Base-by-base conservation (phyloP, 768 basidiomycete species). In the Chalciporus pseudorubinellus region DNA sequence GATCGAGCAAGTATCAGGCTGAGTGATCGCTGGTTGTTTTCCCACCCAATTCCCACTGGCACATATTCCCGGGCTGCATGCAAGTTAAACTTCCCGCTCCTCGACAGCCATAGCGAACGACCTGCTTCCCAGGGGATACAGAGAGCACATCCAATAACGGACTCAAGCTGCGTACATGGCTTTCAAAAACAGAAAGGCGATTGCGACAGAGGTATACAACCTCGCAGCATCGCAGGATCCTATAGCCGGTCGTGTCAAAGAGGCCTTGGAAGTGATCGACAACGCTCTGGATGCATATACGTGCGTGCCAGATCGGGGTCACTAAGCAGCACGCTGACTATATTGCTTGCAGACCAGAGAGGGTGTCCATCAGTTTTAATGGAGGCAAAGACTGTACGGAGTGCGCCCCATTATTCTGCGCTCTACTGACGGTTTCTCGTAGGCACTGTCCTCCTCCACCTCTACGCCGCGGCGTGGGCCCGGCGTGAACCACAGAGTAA, bases 321-420 rank as follows among this genome's bases (percentile, higher is more conserved):
- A 47, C 26, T 20, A 31, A 41, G 19, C 41, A n/a, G 43, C 49
- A 58, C 54, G 36, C 52, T 43, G 41, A 57, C 20, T 39, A 20
- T 4, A 29, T 53, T 33, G 47, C 46, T 47, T 50, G 51, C 67
- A 90, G 92, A 44, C 77, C 80, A 62, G 81, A 86, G 31, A 74
- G 77, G 49, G 72, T 94, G 4, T 87, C 94, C 3, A 77, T 99
- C 53, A 97, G 94, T 70, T 99, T 98, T 74, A 99, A 98, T 59
- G 97, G 97, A 10, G 97, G 97, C 46, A 99, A 99, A 69, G 97
- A 99, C 65, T 99, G 97, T 95, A 62, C 60, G 85, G 75, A 13
- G 22, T 13, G n/a, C 20, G 7, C 26, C 9, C 9, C 26, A 42
- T 41, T 28, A 22, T 4, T 29, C 11, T 9, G 10, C 13, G 31